These are phyloP conservation scores for Melanopsichium pennsylvanicum DNA, from an alignment of 1,284 basidiomycete species.

Conservation along the genomic window DNA sequence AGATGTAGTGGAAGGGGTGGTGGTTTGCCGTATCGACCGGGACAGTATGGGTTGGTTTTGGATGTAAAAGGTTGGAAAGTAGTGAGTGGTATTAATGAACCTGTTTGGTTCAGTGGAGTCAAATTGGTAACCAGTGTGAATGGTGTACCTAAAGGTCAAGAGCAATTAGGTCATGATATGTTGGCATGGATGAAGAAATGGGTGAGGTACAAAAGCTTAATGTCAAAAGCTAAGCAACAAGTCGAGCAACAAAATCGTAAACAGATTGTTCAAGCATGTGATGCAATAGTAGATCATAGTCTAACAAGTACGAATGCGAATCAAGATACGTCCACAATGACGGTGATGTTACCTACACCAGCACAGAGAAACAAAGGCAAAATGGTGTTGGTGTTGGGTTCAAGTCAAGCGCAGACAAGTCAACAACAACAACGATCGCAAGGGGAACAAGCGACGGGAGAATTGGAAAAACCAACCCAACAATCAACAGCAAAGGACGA, in stretches of 20 bases:
- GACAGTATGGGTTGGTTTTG: conserved; percentile 20
- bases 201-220: conserved; percentile 8
- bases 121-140: conserved; percentile 24
- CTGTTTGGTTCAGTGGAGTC: conserved; percentile 25
- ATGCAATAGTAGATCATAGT: too few species aligned
- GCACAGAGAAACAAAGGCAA: conserved; percentile 8
- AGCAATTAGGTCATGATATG: not conserved
- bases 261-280: too few species aligned
- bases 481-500: too few species aligned
- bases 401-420: not conserved
- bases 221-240: too few species aligned
- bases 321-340: too few species aligned
- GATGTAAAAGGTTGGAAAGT: conserved; percentile 34
- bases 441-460: not conserved
- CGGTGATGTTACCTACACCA: conserved; percentile 34
- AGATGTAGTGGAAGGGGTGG: not conserved
- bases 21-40: conserved; percentile 3
- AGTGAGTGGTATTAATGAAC: conserved; percentile 21
- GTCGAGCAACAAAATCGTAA: too few species aligned
- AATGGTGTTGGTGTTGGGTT: not conserved
- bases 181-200: conserved; percentile 21
- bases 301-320: not conserved
- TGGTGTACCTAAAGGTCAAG: conserved; percentile 2
- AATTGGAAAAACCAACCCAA: too few species aligned
- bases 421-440: not conserved